Evolutionary conservation across 805 yeast genomes (phyloP).

Genomic region (Nakazawaea pomicola): DNA sequence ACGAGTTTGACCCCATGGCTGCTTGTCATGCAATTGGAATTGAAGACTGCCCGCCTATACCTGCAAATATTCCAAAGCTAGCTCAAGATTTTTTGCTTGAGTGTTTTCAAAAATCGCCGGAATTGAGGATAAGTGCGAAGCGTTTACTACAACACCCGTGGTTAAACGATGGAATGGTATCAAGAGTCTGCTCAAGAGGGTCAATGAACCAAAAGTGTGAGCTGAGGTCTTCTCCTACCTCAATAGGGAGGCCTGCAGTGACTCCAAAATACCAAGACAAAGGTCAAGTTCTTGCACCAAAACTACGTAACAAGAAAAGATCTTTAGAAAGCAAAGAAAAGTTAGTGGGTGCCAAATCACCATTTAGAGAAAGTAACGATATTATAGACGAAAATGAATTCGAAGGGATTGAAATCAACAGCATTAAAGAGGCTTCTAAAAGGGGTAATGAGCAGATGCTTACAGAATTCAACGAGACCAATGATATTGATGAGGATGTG

Average conservation of each 20-base stretch:
- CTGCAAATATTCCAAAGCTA: slow-evolving; percentile 40
- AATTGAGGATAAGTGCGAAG: slow-evolving; percentile 49
- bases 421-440: background rate
- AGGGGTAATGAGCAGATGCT: slow-evolving; percentile 5
- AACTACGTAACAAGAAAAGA: background rate
- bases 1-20: slow-evolving; percentile 68
- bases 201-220: no score
- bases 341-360: slow-evolving; percentile 7
- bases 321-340: slow-evolving; percentile 5
- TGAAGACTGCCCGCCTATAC: slow-evolving; percentile 67
- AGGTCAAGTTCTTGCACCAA: slow-evolving; percentile 4
- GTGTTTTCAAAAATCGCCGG: slow-evolving; percentile 72
- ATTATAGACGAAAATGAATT: slow-evolving; percentile 22
- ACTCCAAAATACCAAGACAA: slow-evolving; percentile 6
- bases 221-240: background rate
- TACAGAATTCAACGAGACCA: background rate
- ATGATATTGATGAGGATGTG: background rate
- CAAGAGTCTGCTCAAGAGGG: slow-evolving; percentile 24
- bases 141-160: slow-evolving; percentile 57
- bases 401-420: slow-evolving; percentile 26
- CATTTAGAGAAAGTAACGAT: slow-evolving; percentile 9
- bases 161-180: slow-evolving; percentile 54
- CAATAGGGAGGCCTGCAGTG: background rate
- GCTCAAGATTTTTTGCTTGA: slow-evolving; percentile 51
- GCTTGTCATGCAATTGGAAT: slow-evolving; percentile 81